Evolutionary conservation across 2,329 filamentous ascomycete species (phyloP), one percentile per base, ranked within the genome.

Genomic region (Teratosphaeria pseudoeucalypti): DNA sequence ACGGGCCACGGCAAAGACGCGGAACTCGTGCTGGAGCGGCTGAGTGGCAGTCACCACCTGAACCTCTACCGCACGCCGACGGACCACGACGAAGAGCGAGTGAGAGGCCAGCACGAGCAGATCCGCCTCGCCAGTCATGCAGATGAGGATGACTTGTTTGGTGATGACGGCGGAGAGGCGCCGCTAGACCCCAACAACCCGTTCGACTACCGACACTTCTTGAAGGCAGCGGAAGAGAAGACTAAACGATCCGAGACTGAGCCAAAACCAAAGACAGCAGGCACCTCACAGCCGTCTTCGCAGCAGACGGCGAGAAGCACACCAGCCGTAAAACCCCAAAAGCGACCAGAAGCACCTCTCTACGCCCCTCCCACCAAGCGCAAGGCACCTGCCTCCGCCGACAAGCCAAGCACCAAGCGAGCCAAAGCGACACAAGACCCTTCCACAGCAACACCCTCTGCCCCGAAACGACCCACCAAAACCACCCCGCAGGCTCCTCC

Each of bases 41-140:
- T 96, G 58, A 84, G 90, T 70, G 87, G 86, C n/a, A 85, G 86
- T 47, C 88, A 95, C 74, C 86, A 49, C 19, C n/a, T 19, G 43
- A 49, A 49, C n/a, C 43, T 49, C 43, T 49, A 23, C 43, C 43
- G 43, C 16, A 49, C 43, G 3, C 43, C 43, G 43, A 49, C 43
- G 19, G 43, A 49, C 23, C 43, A 49, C 3, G 43, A 49, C n/a
- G 43, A 49, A n/a, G 43, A 49, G n/a, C n/a, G 43, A 2, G 43
- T 49, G 43, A 49, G 43, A 49, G 43, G 43, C 1, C 43, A 10
- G 43, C 43, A 49, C 43, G 43, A 49, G 43, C 43, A 49, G 43
- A 49, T 49, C 6, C 43, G 43, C 43, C 10, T 19, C 6, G 72
- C 74, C 1, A 64, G 65, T 7, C 64, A 73, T 12, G 71, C 73